Evolutionary conservation across 2,329 filamentous ascomycete species (phyloP).

Genomic region (Purpureocillium lavendulum): DNA sequence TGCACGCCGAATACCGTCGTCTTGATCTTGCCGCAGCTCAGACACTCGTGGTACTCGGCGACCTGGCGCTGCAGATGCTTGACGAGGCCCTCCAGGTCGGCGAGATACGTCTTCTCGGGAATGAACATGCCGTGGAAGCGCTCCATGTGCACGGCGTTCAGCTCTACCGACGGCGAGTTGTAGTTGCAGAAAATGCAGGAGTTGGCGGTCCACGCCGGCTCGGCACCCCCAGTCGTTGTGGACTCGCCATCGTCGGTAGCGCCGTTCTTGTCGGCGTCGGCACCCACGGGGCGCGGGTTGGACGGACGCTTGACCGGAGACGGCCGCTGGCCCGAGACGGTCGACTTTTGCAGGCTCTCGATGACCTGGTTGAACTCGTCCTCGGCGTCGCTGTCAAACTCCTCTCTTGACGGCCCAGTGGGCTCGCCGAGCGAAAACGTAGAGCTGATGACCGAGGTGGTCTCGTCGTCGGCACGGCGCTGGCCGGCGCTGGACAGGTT

Average conservation of each 20-base stretch:
- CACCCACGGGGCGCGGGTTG: constrained; percentile 37
- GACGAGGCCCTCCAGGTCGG: constrained; percentile 74
- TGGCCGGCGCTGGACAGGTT: constrained; percentile 40
- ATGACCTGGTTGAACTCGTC: constrained; percentile 71
- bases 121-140: constrained; percentile 93
- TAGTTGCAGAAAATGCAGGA: constrained; percentile 90
- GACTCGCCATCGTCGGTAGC: constrained; percentile 32
- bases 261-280: constrained; percentile 35
- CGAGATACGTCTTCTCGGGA: constrained; percentile 77
- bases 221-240: constrained; percentile 24
- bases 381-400: constrained; percentile 60
- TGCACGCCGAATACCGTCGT: constrained; percentile 73
- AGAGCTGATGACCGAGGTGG: constrained; percentile 78
- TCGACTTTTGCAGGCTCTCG: constrained; percentile 66
- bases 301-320: constrained; percentile 48
- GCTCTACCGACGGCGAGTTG: constrained; percentile 62
- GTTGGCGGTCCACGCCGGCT: constrained; percentile 34
- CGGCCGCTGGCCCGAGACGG: constrained; percentile 45
- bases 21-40: constrained; percentile 81
- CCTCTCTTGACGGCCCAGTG: constrained; percentile 36
- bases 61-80: constrained; percentile 73
- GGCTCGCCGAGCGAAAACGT: constrained; percentile 87
- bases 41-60: constrained; percentile 70
- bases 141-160: constrained; percentile 84
- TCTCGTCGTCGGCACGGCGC: constrained; percentile 52